These are phyloP conservation scores for Cucurbita argyrosperma DNA, from an alignment of 306 rosid genomes.

Conservation along the genomic window DNA sequence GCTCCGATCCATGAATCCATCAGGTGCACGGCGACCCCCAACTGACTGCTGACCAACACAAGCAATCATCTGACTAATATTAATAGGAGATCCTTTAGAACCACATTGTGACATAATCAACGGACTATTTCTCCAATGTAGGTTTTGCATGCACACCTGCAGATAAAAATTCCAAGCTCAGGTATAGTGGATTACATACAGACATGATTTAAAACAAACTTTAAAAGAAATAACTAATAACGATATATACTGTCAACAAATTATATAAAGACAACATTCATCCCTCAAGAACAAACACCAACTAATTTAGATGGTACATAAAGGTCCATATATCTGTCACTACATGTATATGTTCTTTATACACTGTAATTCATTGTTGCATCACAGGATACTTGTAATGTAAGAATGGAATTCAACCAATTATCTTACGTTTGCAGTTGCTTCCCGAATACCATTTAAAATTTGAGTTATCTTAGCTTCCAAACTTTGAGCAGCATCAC, in stretches of 20 bases:
- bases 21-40: slow-evolving; percentile 86
- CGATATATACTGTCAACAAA: not conserved
- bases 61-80: slow-evolving; percentile 92
- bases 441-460: slow-evolving; percentile 49
- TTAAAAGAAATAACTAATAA: not conserved
- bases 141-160: slow-evolving; percentile 67
- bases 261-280: not conserved
- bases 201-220: not conserved
- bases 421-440: slow-evolving; percentile 47
- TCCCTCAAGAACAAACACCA: not conserved
- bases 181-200: not conserved
- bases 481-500: slow-evolving; percentile 87
- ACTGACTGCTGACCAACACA: slow-evolving; percentile 94
- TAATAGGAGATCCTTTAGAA: slow-evolving; percentile 87
- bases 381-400: not conserved
- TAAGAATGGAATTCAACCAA: slow-evolving; percentile 5
- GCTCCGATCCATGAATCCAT: slow-evolving; percentile 87
- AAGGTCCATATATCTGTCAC: not conserved
- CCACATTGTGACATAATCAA: slow-evolving; percentile 98
- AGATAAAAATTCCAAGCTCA: not conserved
- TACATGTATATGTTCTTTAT: not conserved
- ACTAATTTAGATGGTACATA: not conserved
- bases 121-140: slow-evolving; percentile 96
- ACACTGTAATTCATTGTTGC: not conserved
- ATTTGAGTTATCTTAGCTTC: slow-evolving; percentile 47